phyloP scores from a whole-genome alignment of 1,139 yeast species.

The Geotrichum candidum region DNA sequence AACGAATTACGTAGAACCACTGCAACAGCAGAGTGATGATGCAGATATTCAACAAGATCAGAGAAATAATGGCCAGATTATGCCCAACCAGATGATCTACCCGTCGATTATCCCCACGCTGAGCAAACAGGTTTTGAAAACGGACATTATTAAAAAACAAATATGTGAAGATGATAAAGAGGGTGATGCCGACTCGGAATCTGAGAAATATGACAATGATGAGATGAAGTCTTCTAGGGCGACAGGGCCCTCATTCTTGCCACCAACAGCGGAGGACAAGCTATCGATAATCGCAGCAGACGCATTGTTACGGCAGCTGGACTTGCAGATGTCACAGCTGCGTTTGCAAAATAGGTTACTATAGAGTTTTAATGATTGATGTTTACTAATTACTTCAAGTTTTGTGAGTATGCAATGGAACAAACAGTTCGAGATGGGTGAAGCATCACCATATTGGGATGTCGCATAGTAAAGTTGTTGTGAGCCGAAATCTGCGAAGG shows the following conservation, averaged over 20 bases:
- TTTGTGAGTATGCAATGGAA: background rate
- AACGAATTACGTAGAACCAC: background rate
- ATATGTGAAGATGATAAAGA: background rate
- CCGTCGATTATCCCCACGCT: conserved; percentile 26
- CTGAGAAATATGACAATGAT: conserved; percentile 12
- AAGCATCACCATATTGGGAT: background rate
- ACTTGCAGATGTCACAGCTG: conserved; percentile 24
- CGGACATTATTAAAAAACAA: background rate
- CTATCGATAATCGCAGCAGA: conserved; percentile 28
- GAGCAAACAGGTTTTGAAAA: conserved; percentile 5
- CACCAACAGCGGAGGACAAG: conserved; percentile 12
- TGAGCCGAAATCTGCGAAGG: background rate
- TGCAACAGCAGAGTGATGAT: background rate
- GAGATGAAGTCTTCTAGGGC: conserved; percentile 21
- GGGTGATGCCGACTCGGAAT: background rate
- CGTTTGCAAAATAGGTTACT: conserved; percentile 11
- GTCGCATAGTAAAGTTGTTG: background rate
- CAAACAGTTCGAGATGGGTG: background rate
- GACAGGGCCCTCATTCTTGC: conserved; percentile 6
- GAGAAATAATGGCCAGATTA: conserved; percentile 7
- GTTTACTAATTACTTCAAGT: background rate
- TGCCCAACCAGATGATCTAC: conserved; percentile 25
- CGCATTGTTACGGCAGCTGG: conserved; percentile 27
- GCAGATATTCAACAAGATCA: background rate
- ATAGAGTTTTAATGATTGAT: background rate